Conservation (phyloP, 2,329 filamentous ascomycete species). For the Leptographium lundbergii region DNA sequence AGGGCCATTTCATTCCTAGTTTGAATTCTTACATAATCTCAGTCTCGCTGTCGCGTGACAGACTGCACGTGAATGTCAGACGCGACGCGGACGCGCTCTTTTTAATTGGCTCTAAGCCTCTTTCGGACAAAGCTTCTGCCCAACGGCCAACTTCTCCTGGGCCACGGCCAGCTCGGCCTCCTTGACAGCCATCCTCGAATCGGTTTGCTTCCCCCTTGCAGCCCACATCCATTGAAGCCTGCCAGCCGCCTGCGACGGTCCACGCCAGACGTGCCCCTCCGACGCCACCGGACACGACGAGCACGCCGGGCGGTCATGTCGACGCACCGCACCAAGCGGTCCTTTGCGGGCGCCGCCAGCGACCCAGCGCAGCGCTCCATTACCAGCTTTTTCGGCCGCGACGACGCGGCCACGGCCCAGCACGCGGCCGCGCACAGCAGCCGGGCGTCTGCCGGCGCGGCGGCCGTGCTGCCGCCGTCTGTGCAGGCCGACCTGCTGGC, state of each 20-base stretch:
- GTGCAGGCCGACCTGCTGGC: constrained; percentile 75
- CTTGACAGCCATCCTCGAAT: background rate
- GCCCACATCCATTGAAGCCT: background rate
- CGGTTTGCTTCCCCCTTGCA: background rate
- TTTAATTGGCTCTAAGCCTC: background rate
- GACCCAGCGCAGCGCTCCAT: constrained; percentile 49
- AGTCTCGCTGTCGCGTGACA: background rate
- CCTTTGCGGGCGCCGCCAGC: constrained; percentile 45
- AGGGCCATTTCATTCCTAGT: too few species aligned
- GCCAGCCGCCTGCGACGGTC: background rate
- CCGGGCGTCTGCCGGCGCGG: constrained; percentile 10
- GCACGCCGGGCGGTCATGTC: constrained; percentile 7
- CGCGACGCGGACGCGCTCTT: background rate
- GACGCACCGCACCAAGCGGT: constrained; percentile 45
- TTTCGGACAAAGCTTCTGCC: background rate
- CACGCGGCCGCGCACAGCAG: constrained; percentile 22
- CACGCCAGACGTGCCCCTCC: background rate
- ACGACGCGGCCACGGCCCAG: constrained; percentile 9
- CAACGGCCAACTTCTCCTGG: too few species aligned
- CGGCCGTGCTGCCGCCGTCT: constrained; percentile 44
- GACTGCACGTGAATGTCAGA: background rate
- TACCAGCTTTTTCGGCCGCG: constrained; percentile 44
- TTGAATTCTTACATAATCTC: background rate
- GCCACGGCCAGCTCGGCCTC: too few species aligned
- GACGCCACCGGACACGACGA: background rate